Conservation (phyloP, 2,329 filamentous ascomycete species). For the Arachnomyces sp. region DNA sequence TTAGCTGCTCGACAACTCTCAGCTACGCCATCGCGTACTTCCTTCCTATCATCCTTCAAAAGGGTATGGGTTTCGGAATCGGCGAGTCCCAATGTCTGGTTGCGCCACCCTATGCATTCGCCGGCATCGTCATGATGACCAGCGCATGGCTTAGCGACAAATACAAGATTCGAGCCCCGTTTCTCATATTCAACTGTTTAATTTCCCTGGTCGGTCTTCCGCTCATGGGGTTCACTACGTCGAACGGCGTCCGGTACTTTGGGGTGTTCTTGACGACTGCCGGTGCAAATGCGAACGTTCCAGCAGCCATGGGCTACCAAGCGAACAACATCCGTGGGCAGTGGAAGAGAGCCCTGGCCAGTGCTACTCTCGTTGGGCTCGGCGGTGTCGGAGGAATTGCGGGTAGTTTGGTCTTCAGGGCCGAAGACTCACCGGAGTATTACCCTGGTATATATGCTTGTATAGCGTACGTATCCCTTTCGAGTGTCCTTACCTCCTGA, state of each 20-base stretch:
- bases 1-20: constrained; percentile 60
- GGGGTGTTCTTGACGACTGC: constrained; percentile 63
- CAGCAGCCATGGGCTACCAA: constrained; percentile 64
- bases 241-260: constrained; percentile 53
- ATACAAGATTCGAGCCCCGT: constrained; percentile 54
- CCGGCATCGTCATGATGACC: constrained; percentile 51
- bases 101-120: constrained; percentile 58
- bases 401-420: constrained; percentile 61
- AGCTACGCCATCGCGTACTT: constrained; percentile 68
- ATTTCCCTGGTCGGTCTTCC: constrained; percentile 58
- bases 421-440: constrained; percentile 10
- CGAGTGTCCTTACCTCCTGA: too few relatives aligned
- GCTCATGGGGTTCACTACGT: constrained; percentile 57
- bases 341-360: constrained; percentile 73
- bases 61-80: constrained; percentile 54
- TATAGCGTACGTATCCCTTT: constrained; percentile 6
- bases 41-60: constrained; percentile 59
- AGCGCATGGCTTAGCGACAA: constrained; percentile 56
- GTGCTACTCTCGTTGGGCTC: constrained; percentile 63
- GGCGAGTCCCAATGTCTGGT: constrained; percentile 59
- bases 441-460: constrained; percentile 9
- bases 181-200: constrained; percentile 57
- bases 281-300: constrained; percentile 65
- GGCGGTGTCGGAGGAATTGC: constrained; percentile 68
- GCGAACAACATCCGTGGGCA: constrained; percentile 75